Evolutionary conservation across 805 yeast genomes (phyloP), one percentile per base, ranked within the genome.

Genomic region (Candida sanyiensis): DNA sequence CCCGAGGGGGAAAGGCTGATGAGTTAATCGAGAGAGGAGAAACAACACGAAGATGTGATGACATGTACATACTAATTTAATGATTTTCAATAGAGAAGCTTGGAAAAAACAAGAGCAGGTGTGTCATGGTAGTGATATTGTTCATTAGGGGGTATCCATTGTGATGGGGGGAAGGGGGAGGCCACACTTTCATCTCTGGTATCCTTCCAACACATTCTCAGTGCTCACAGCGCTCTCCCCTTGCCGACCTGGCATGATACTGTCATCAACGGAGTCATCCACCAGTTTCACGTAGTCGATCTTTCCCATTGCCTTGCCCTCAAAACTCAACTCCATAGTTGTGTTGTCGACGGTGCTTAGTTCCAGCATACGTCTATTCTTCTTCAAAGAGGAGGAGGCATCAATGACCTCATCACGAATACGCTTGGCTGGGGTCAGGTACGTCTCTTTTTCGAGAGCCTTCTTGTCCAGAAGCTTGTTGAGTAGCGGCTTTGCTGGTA

Each of bases 241-340:
- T 18, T 29, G 25, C 13, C 13, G 24, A 4, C 21, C 25, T 5
- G 4, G 25, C 4, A 31, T 11, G n/a, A 31, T 31, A 13, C 34
- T 31, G 18, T 31, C 34, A 31, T 31, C 34, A 21, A 8, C 34
- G 6, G 34, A 20, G 12, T 31, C 34, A 40, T 67, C 70, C 5
- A 66, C 68, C 48, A 67, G 52, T 32, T 63, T 59, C 28, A 65
- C 63, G 11, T 65, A 47, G 48, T 67, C 72, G 40, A 63, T 63
- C 38, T 59, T 60, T 48, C 66, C 67, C 59, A 67, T 54, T 2
- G 71, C 72, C 42, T 67, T 67, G 8, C 72, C 72, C 45, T 67
- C 72, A 42, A 67, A 67, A 50, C 70, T 64, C 37, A 67, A 42
- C 18, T 67, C 72, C 54, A 64, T 61, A 2, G 60, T 49, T 2